These are phyloP conservation scores for Syzygium aqueum DNA, from an alignment of 345 rosid genomes.

Conservation along the genomic window DNA sequence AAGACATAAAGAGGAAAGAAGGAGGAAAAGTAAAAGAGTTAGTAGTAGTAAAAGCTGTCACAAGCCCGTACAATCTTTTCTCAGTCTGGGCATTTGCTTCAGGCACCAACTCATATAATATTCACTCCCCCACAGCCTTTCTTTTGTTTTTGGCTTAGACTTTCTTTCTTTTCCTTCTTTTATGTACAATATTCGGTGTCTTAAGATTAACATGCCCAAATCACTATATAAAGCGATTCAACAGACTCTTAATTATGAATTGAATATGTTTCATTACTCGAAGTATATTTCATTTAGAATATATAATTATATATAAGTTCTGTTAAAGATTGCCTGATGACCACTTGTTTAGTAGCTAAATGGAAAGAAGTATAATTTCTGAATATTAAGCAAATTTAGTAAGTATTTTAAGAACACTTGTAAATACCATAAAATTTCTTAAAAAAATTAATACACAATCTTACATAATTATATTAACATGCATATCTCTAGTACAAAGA, in stretches of 20 bases:
- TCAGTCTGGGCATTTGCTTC: conserved; percentile 17
- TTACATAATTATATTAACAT: not conserved
- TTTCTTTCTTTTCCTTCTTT: not conserved
- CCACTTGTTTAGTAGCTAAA: not conserved
- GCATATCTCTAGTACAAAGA: not conserved
- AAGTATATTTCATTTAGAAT: not conserved
- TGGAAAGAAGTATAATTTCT: not conserved
- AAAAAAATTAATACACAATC: not conserved
- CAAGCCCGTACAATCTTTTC: conserved; percentile 30
- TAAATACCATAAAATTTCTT: not conserved
- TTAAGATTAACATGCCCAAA: not conserved
- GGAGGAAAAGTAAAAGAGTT: not conserved
- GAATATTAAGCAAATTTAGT: not conserved
- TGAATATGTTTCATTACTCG: not conserved
- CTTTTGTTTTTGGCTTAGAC: not conserved
- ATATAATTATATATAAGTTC: not conserved
- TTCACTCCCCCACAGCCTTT: not conserved
- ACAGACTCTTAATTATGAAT: not conserved
- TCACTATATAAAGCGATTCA: not conserved
- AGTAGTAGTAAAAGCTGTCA: conserved; percentile 27
- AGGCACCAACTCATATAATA: conserved; percentile 7
- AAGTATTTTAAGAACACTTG: not conserved
- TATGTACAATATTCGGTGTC: not conserved
- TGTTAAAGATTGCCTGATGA: not conserved
- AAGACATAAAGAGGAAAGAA: conserved; percentile 9